Base-by-base conservation (phyloP, 768 basidiomycete species). In the Psilocybe tampanensis region DNA sequence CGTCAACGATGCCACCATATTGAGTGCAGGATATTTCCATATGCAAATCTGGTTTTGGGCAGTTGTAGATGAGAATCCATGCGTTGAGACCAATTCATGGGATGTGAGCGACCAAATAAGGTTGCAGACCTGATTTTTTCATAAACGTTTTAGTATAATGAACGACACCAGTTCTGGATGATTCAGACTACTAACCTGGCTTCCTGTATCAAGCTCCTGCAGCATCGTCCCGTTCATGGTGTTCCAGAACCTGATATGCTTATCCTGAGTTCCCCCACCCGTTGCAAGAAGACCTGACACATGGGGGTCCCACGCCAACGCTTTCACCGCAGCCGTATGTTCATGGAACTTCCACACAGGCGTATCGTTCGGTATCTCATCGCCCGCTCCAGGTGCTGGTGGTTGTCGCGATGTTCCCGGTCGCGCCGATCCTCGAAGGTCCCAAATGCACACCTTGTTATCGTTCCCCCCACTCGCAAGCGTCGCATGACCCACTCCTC, bases 371-470 rank as follows among this genome's bases (percentile, higher is more conserved):
- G 68, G 68, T 0, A 63, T 64, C 32, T 73, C 74, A 3, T 73
- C 71, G 15, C 64, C 36, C 12, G n/a, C 67, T 18, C 66, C 60
- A 2, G 62, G 64, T 7, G 64, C 66, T 1, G 52, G 64, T 0
- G 65, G 55, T 21, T 66, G 70, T 47, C 66, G 67, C 11, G 60
- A 54, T 39, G 67, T 63, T 22, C 72, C 71, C 22, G 74, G 72
- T 45, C 84, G 71, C 63, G 78, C 77, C 6, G 84, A 82, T 8
- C 89, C 90, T 54, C 91, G 80, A 53, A 94, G 74, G 68, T 98
- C 95, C 93, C 95, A 99, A 52, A 99, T 94, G 65, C 93, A 94
- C 17, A 99, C 92, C 75, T 98, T 98, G 75, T 99, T 99, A 73
- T 99, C 96, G 69, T 99, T 99, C 0, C 96, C 96, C 2, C 96